Evolutionary conservation across 352 stramenopile genomes (phyloP), one percentile per base, ranked within the genome.

Genomic region (Pythium rishiriense): DNA sequence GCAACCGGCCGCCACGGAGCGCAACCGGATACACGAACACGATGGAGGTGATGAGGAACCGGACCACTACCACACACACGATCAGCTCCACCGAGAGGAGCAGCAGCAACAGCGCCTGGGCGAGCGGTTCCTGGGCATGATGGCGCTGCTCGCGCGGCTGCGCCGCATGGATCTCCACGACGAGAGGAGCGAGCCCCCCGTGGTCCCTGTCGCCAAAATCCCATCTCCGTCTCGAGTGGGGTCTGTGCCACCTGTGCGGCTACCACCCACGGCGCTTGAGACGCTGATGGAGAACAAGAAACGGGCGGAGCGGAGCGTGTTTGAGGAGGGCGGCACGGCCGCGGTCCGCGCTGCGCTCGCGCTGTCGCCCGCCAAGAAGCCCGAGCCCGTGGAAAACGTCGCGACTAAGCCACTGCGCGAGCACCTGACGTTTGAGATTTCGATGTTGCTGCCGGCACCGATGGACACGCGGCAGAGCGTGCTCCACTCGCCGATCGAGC

Each of bases 401-500:
- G 69, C 63, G 9, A 75, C 75, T 0, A 66, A 61, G 35, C 61
- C 77, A 17, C 70, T 90, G 19, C 76, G 69, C 9, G 64, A 73
- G 24, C 69, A 76, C 35, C 56, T 90, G n/a, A 90, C 79, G 28
- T 85, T 84, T 31, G 73, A 90, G 59, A 85, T 90, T 31, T 83
- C 74, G 43, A 82, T 85, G 75, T 37, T 90, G 25, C 69, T 90
- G 19, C 81, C 81, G 12, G 43, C 60, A 10, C 78, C 81, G 3
- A 60, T 88, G 12, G 75, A 87, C 52, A 69, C 64, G 14, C 68
- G 79, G 12, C 79, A 90, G 61, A 83, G 70, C 41, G 56, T 70
- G 37, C 53, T 90, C 39, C 70, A 75, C 7, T 90, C 79, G 28
- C 77, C 77, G 17, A 81, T 90, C 49, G 68, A 66, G 5, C 63